Base-by-base conservation (phyloP, 2,329 filamentous ascomycete genomes). In the Penicillium sp. region DNA sequence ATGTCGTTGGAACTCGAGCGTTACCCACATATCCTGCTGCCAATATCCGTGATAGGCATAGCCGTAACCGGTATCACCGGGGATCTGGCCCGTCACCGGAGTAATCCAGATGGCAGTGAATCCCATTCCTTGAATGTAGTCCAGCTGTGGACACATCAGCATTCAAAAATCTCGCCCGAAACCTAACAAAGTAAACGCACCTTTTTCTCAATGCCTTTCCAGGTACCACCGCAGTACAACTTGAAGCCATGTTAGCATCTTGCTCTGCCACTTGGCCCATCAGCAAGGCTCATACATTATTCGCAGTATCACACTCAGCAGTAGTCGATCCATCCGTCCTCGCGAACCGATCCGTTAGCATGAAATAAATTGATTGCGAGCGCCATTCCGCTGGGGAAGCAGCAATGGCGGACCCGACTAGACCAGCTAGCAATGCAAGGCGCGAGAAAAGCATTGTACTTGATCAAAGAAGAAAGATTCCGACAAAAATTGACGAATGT, bases 31-130 rank as follows among this genome's bases (percentile, higher is more conserved):
- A 49, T 80, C 70, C 58, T 79, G 74, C 29, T 77, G 76, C 74
- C 76, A 79, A 61, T 79, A 80, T 10, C 78, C 78, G 60, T 79
- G 77, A 53, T 79, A 80, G 16, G 75, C 69, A 13, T 69, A 66
- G 16, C 73, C 73, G 46, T 74, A 70, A 26, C 69, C 63, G 57
- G 72, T 71, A 13, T 67, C 52, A 6, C 62, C 57, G 5, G 66
- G 48, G 2, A 77, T 56, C 28, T 78, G 69, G 39, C 64, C 63
- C 6, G 74, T 75, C 7, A 78, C 69, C 0, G 76, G 76, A 0
- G 75, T 76, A 42, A 79, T 79, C 76, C 76, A 79, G 45, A 79
- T 73, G 4, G 77, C 76, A 41, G 75, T 76, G 51, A 79, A 79
- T 2, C 77, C 76, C 65, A 78, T 71, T 18, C 64, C 69, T 54